Evolutionary conservation across 2,329 filamentous ascomycete genomes (phyloP).

Genomic region (Xylaria sp.): DNA sequence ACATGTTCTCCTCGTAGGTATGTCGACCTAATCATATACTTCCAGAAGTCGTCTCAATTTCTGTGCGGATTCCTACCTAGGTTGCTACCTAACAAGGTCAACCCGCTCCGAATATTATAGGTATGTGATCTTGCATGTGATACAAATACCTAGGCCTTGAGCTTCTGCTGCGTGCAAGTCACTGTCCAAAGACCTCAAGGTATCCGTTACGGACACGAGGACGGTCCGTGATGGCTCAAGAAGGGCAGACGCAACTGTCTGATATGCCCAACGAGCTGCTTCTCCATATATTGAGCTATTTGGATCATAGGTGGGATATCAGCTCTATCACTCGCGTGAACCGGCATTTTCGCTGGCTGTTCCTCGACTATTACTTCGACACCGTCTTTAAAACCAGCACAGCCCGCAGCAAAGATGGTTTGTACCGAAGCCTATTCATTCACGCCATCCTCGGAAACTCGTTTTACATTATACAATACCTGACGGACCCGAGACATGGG

Average conservation of each 20-base stretch:
- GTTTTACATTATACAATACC: background rate
- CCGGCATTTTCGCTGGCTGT: background rate
- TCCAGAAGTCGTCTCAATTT: too few species aligned
- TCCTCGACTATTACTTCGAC: background rate
- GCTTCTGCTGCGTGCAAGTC: too few species aligned
- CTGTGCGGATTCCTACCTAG: too few species aligned
- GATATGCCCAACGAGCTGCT: background rate
- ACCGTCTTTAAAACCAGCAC: background rate
- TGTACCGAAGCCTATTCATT: background rate
- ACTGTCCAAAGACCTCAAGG: too few species aligned
- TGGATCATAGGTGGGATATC: background rate
- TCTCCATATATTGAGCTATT: background rate
- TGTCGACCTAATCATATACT: too few species aligned
- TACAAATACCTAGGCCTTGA: too few species aligned
- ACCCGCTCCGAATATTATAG: too few species aligned
- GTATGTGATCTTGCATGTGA: too few species aligned
- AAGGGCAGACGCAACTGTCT: background rate
- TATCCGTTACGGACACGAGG: background rate
- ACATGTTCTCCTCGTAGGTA: too few species aligned
- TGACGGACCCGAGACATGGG: background rate
- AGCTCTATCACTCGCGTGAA: background rate
- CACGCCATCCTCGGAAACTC: background rate
- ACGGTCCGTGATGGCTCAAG: background rate
- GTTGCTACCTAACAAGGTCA: too few species aligned
- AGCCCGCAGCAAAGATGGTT: background rate